Conservation (phyloP, 2,329 filamentous ascomycete species). For the Trichocomaceae sp. region DNA sequence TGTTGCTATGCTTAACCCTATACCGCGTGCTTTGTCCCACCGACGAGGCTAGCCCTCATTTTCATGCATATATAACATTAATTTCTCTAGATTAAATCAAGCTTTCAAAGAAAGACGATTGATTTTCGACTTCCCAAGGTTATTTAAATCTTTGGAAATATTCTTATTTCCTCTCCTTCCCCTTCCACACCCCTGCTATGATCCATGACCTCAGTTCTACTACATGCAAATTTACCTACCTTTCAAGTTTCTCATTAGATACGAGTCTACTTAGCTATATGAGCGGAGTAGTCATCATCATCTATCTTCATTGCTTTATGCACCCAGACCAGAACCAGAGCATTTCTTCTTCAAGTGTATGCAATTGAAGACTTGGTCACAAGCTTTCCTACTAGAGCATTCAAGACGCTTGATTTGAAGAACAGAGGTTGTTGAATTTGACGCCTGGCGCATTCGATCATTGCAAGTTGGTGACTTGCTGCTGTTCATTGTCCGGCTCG, state of each 20-base stretch:
- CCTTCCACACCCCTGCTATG: no score
- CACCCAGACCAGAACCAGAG: neutral
- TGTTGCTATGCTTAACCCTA: neutral
- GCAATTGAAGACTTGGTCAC: neutral
- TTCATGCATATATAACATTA: neutral
- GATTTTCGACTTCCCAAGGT: neutral
- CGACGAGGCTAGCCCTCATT: neutral
- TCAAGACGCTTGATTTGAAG: neutral
- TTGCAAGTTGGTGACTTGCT: neutral
- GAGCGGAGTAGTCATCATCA: neutral
- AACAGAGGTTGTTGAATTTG: neutral
- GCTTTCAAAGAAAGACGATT: neutral
- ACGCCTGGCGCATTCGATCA: neutral
- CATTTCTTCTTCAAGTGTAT: neutral
- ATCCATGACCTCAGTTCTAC: neutral
- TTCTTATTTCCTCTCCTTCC: neutral
- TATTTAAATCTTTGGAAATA: neutral
- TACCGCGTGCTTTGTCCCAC: conserved; percentile 8
- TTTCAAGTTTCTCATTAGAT: neutral
- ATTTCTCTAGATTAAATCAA: neutral
- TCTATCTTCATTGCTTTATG: no score
- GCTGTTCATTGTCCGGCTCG: no score
- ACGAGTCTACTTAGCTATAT: neutral
- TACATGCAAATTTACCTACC: no score
- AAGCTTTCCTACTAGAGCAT: neutral